These are phyloP conservation scores for Xylaria polymorpha DNA, from an alignment of 2,329 filamentous ascomycete genomes.

Conservation along the genomic window DNA sequence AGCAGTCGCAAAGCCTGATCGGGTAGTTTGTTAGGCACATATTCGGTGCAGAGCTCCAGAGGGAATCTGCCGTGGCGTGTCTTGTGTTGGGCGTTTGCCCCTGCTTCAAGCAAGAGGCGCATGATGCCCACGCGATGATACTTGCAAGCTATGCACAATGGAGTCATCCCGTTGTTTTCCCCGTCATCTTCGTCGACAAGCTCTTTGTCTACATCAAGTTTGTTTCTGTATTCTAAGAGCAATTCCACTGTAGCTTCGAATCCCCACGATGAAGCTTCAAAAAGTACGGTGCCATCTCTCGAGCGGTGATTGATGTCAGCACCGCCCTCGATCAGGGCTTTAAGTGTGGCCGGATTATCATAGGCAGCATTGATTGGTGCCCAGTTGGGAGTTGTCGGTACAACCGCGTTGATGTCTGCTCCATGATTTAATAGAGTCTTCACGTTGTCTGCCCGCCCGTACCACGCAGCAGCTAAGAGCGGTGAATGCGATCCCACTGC, in stretches of 20 bases:
- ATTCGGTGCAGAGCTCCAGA: background rate
- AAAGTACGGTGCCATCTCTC: background rate
- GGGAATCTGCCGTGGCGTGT: slow-evolving; percentile 7
- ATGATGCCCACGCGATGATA: slow-evolving; percentile 3
- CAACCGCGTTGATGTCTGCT: background rate
- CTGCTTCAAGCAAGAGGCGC: slow-evolving; percentile 18
- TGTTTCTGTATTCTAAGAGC: background rate
- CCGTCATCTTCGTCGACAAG: background rate
- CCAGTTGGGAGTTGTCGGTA: background rate
- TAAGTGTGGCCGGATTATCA: background rate
- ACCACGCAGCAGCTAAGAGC: background rate
- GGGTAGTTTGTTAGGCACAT: background rate
- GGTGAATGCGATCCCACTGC: background rate
- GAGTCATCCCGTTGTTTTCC: slow-evolving; percentile 4
- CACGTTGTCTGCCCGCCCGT: background rate
- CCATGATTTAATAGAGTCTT: slow-evolving; percentile 5
- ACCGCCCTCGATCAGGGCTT: background rate
- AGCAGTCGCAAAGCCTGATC: background rate
- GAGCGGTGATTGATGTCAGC: slow-evolving; percentile 6
- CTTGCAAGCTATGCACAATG: slow-evolving; percentile 11
- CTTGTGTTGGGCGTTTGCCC: slow-evolving; percentile 2
- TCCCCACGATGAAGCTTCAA: slow-evolving; percentile 1
- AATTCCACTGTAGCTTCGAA: slow-evolving; percentile 1
- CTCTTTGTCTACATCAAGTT: slow-evolving; percentile 5
- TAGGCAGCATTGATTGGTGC: slow-evolving; percentile 13